Evolutionary conservation across 257 asterid species (phyloP).

Genomic region (Gardenia jasminoides): DNA sequence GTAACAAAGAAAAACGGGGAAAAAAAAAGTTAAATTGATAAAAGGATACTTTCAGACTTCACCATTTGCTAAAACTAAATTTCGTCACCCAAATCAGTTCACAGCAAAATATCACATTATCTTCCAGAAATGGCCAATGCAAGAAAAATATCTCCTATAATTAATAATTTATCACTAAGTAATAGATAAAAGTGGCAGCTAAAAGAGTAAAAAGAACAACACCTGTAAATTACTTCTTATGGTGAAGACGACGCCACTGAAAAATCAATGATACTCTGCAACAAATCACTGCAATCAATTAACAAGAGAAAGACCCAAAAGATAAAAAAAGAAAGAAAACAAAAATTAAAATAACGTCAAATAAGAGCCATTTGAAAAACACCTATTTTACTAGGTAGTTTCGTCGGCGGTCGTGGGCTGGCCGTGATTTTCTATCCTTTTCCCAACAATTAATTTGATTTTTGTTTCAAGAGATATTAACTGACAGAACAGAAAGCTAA

Average conservation of each 20-base stretch:
- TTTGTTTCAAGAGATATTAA: not conserved
- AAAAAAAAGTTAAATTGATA: not conserved
- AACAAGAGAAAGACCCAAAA: not conserved
- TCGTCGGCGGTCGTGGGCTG: not conserved
- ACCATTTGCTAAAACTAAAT: not conserved
- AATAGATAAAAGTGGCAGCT: not conserved
- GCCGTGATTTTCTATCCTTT: not conserved
- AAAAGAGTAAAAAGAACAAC: not conserved
- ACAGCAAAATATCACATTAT: not conserved
- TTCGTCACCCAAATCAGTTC: not conserved
- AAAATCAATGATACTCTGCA: conserved; percentile 1
- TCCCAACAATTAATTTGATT: not conserved
- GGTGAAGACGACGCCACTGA: not conserved
- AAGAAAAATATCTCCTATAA: not conserved
- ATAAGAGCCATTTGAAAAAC: not conserved
- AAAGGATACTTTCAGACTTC: not conserved
- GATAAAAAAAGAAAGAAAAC: no score
- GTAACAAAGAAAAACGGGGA: not conserved
- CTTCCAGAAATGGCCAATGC: not conserved
- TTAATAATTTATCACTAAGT: not conserved
- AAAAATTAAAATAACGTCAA: no score
- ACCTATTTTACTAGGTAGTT: not conserved
- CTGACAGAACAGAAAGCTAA: not conserved
- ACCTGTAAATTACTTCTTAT: not conserved
- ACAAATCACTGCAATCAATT: conserved; percentile 1